Evolutionary conservation across 768 basidiomycete genomes (phyloP).

Genomic region (Suillus spraguei): DNA sequence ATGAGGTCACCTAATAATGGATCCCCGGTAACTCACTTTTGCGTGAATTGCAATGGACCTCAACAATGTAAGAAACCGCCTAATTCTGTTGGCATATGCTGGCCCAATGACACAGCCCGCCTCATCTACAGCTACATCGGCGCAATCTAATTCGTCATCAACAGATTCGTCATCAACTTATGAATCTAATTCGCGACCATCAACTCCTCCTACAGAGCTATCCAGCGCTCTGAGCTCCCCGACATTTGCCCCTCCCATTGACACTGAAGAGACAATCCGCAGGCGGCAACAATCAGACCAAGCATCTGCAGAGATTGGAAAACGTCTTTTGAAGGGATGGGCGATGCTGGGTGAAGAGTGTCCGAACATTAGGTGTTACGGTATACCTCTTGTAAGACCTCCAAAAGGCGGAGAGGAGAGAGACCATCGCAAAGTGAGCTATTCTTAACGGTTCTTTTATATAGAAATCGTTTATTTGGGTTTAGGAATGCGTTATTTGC

Average conservation of each 20-base stretch:
- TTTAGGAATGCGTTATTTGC: conserved; percentile 81
- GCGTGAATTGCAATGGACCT: conserved; percentile 62
- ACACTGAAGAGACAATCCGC: conserved; percentile 64
- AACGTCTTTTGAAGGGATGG: conserved; percentile 78
- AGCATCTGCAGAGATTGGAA: conserved; percentile 81
- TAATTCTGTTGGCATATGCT: neutral
- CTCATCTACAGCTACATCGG: conserved; percentile 15
- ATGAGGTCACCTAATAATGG: conserved; percentile 65
- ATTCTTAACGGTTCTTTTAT: neutral
- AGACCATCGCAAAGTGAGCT: conserved; percentile 65
- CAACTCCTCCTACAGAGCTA: conserved; percentile 79
- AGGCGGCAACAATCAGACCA: conserved; percentile 81
- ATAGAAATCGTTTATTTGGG: conserved; percentile 8
- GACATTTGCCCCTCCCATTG: conserved; percentile 61
- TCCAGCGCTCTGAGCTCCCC: conserved; percentile 65
- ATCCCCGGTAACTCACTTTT: conserved; percentile 51
- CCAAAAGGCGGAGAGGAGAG: conserved; percentile 63
- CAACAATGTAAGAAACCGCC: conserved; percentile 31
- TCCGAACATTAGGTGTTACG: conserved; percentile 66
- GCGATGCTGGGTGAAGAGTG: conserved; percentile 92
- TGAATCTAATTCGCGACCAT: conserved; percentile 51
- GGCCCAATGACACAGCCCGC: neutral
- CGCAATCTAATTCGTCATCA: conserved; percentile 37
- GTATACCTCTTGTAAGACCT: conserved; percentile 82
- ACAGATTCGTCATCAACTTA: conserved; percentile 52